Conservation (phyloP, 257 asterid genomes). For the Fraxinus quadrangulata region DNA sequence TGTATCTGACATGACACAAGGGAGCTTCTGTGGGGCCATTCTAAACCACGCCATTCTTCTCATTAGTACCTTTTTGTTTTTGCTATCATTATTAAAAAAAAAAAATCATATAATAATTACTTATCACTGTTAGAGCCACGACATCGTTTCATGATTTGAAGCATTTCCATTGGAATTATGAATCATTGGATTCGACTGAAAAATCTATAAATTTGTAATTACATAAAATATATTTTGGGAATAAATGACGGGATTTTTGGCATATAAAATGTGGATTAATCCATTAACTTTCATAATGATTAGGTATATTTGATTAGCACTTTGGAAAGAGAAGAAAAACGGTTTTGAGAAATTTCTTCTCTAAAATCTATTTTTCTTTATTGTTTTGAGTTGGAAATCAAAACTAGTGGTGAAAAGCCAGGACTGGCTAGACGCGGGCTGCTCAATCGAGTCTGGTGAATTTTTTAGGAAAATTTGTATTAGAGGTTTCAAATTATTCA, state of each 20-base stretch:
- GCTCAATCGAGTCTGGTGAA: too few species aligned
- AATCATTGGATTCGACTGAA: slow-evolving; percentile 1
- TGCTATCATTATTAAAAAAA: slow-evolving; percentile 13
- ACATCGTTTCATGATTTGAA: neutral
- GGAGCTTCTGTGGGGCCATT: slow-evolving; percentile 33
- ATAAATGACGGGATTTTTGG: neutral
- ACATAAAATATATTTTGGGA: neutral
- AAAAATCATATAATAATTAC: neutral
- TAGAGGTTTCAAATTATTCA: too few species aligned
- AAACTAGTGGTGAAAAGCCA: too few species aligned
- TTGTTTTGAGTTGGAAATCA: too few species aligned
- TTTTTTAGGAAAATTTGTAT: too few species aligned
- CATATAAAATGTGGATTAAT: neutral
- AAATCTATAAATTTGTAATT: neutral
- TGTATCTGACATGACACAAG: slow-evolving; percentile 8
- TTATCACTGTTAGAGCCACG: slow-evolving; percentile 27
- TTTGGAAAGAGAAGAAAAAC: too few species aligned
- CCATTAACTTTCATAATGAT: too few species aligned
- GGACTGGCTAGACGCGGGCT: too few species aligned
- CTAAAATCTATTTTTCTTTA: too few species aligned
- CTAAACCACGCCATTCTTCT: slow-evolving; percentile 1
- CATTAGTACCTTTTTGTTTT: neutral
- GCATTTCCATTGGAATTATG: neutral
- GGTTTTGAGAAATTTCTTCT: too few species aligned
- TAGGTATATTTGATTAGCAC: too few species aligned